Base-by-base conservation (phyloP, 2,329 filamentous ascomycete genomes). In the Colletotrichum viniferum region DNA sequence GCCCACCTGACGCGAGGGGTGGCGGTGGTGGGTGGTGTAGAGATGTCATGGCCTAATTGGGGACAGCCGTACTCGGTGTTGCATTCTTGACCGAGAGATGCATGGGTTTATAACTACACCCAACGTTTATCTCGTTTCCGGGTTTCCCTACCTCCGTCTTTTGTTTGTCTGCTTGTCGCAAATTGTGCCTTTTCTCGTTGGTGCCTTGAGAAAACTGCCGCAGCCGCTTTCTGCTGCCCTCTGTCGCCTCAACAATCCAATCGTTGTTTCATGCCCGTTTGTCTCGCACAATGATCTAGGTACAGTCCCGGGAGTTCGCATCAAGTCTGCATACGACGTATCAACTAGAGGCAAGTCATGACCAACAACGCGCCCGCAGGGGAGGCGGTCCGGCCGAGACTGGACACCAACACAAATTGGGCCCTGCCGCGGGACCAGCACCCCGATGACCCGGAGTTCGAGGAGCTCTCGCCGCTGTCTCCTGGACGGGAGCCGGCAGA, bases 21-120 rank as follows among this genome's bases (percentile, higher is more conserved):
- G 43, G 43, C 43, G 43, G 43, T 18, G 58, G 30, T 30, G 58
- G 58, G 30, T 34, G 58, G 56, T 56, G 14, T 14, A 55, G 43
- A 75, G 66, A 52, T 74, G 65, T 24, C 71, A 70, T 43, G 65
- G n/a, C 21, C 56, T 63, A 26, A 66, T 76, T 75, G 55, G 71
- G 71, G 60, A 52, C 43, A 69, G 32, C n/a, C 58, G 16, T 28
- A 34, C 7, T 30, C n/a, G 58, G 26, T 28, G 56, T 48, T 18
- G 48, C 34, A 32, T 43, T 48, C 16, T 24, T 28, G 28, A 69
- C 58, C 34, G 24, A 69, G 24, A 48, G 10, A 62, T 34, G 18
- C 26, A 63, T 43, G 43, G 28, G 63, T 52, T 34, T 61, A 69
- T 69, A 65, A 60, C 58, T 62, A 55, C 28, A 28, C 16, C 21